Percentiles rank a stretch among this genome's conserved stretches.
phyloP scores from a whole-genome alignment of 1,284 basidiomycete species.

The Xerocomus cyaneibrunnescens region DNA sequence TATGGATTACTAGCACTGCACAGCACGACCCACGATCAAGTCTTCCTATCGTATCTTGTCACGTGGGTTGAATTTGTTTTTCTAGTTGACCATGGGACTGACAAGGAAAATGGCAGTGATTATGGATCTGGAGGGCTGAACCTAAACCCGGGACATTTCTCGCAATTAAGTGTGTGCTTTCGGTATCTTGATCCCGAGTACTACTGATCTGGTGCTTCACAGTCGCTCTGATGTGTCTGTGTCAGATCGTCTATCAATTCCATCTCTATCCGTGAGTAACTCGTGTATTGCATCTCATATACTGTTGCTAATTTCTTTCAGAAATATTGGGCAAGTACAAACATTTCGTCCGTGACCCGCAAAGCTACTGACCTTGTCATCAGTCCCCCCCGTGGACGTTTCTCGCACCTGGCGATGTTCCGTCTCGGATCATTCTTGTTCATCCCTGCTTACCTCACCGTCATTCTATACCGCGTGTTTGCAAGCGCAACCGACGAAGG shows the following conservation, averaged over 20 bases:
- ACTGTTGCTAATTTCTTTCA: conserved; percentile 18
- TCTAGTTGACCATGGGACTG: background rate
- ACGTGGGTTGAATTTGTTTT: conserved; percentile 51
- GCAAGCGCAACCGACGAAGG: conserved; percentile 60
- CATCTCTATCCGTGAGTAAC: conserved; percentile 77
- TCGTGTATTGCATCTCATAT: conserved; percentile 13
- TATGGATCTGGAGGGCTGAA: conserved; percentile 72
- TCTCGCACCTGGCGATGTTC: conserved; percentile 84
- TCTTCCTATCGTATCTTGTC: conserved; percentile 81
- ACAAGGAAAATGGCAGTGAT: conserved; percentile 45
- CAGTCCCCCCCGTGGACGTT: conserved; percentile 71
- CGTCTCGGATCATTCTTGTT: conserved; percentile 74
- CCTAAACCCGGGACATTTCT: conserved; percentile 75
- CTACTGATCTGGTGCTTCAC: conserved; percentile 3
- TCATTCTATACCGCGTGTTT: conserved; percentile 66
- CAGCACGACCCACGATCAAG: conserved; percentile 81
- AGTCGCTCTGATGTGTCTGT: conserved; percentile 82
- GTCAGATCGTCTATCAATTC: conserved; percentile 81
- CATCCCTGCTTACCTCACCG: conserved; percentile 75
- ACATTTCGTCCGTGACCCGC: conserved; percentile 6
- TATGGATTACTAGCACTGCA: conserved; percentile 79
- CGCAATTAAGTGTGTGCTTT: conserved; percentile 71
- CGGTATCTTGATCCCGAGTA: background rate
- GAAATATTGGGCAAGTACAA: conserved; percentile 54
- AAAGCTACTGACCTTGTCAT: conserved; percentile 14